These are phyloP conservation scores for Colletotrichum tropicicola DNA, from an alignment of 2,329 filamentous ascomycete species.

Conservation along the genomic window DNA sequence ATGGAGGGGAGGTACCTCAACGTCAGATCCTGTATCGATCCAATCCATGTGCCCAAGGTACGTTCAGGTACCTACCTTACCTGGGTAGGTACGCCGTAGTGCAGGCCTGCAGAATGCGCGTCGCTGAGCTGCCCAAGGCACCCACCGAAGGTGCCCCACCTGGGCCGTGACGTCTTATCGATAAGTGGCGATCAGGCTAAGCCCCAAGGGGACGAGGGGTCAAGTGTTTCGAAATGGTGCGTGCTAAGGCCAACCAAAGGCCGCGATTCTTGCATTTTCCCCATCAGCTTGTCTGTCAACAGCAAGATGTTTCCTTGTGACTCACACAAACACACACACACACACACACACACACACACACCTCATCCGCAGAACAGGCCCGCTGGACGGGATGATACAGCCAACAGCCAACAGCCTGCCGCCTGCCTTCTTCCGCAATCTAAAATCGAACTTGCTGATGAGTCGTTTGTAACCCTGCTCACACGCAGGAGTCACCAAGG, in stretches of 20 bases:
- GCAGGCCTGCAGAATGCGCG: no score
- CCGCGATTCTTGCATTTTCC: neutral
- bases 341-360: no score
- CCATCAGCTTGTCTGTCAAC: neutral
- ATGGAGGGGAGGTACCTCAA: no score
- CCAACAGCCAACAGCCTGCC: no score
- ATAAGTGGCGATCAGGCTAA: conserved; percentile 16
- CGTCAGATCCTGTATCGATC: no score
- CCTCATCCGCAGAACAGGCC: no score
- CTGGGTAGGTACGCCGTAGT: no score
- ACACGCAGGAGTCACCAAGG: conserved; percentile 1
- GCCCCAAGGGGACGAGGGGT: neutral
- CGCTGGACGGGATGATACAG: no score
- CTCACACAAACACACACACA: conserved; percentile 2
- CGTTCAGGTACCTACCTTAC: no score
- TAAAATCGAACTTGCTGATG: neutral
- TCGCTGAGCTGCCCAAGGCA: no score
- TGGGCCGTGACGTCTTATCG: conserved; percentile 19
- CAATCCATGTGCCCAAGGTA: no score
- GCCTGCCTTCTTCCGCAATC: no score
- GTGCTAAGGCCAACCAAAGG: conserved; percentile 7
- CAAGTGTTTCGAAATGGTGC: conserved; percentile 20
- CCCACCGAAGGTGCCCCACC: neutral
- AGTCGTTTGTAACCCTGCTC: conserved; percentile 1
- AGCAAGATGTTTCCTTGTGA: neutral